Evolutionary conservation across 768 basidiomycete species (phyloP), one percentile per base, ranked within the genome.

Genomic region (Peribolospora kevripleyi): DNA sequence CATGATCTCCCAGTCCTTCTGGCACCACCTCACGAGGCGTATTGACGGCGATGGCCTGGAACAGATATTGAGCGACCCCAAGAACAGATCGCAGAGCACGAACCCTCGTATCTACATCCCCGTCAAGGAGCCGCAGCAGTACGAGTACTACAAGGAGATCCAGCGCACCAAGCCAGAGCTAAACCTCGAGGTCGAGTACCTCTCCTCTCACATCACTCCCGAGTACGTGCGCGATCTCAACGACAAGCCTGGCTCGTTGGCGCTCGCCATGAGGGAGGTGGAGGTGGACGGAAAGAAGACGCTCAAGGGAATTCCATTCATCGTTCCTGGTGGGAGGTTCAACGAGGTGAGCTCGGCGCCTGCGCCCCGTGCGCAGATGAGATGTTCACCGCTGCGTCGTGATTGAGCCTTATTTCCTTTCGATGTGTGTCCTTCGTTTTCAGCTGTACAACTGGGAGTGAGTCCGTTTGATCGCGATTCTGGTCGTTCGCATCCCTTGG

Each of bases 1-100:
- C 58, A 95, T 97, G 91, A 95, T 95, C 70, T 81, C 80, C 67
- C 78, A 88, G 68, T 90, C 87, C 3, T 98, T 98, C 72, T 98
- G 91, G 91, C 84, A 93, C 66, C 84, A 88, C 6, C 74, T 98
- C 53, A 98, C 93, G 2, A 78, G 91, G 52, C 79, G 90, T 46
- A 97, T 97, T 61, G 93, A 98, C 65, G 88, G 87, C 1, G 88
- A 95, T 55, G 91, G 91, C 3, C 75, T 98, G 38, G 91, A 97
- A 68, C 85, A 90, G 62, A 95, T 95, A 61, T 90, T 86, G 55
- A 87, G 88, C 3, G 93, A 97, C 68, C 91, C 91, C 4, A 98
- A 98, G 72, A 97, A 97, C 68, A 78, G 93, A 41, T 84, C 85
- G 3, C 81, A 83, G 40, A 82, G 83, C 58, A 74, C 84, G 50